phyloP scores from a whole-genome alignment of 208 protist genomes.

The Leptomonas pyrrhocoris region DNA sequence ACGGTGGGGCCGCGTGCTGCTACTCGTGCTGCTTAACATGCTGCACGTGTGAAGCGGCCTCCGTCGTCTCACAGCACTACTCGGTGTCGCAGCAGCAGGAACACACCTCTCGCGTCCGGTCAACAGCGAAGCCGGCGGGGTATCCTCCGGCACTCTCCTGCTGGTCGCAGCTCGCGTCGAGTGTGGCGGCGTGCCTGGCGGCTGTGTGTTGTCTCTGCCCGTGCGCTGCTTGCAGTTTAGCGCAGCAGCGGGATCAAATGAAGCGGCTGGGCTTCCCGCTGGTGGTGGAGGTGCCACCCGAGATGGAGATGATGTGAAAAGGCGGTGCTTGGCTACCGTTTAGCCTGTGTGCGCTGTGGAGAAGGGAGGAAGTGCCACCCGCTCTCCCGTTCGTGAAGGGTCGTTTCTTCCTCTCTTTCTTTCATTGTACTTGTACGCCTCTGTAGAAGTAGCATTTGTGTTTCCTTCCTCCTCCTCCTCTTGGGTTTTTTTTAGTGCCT shows the following conservation, averaged over 20 bases:
- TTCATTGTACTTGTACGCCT: too few relatives aligned
- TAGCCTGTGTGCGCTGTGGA: not conserved
- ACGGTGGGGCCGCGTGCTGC: conserved; percentile 32
- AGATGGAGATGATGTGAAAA: conserved; percentile 32
- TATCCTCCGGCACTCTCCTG: conserved; percentile 20
- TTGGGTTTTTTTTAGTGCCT: too few relatives aligned
- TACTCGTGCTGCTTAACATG: conserved; percentile 39
- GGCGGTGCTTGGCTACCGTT: not conserved
- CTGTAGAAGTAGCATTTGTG: too few relatives aligned
- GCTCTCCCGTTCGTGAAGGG: not conserved
- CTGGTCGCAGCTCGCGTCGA: conserved; percentile 35
- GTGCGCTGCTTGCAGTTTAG: conserved; percentile 42
- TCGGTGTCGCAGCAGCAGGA: not conserved
- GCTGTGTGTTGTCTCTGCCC: conserved; percentile 45
- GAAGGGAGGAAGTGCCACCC: too few relatives aligned
- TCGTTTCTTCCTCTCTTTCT: not conserved
- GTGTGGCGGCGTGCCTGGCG: conserved; percentile 29
- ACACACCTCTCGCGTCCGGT: not conserved
- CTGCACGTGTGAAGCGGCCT: conserved; percentile 22
- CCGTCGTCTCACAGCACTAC: conserved; percentile 1
- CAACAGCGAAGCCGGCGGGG: not conserved
- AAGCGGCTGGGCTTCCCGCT: conserved; percentile 44
- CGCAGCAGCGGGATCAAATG: conserved; percentile 53
- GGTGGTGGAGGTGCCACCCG: conserved; percentile 24
- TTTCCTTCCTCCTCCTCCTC: too few relatives aligned